Percentiles rank a stretch among this genome's conserved stretches.
Conservation (phyloP, 495 filamentous ascomycete genomes). For the Podospora australis region DNA sequence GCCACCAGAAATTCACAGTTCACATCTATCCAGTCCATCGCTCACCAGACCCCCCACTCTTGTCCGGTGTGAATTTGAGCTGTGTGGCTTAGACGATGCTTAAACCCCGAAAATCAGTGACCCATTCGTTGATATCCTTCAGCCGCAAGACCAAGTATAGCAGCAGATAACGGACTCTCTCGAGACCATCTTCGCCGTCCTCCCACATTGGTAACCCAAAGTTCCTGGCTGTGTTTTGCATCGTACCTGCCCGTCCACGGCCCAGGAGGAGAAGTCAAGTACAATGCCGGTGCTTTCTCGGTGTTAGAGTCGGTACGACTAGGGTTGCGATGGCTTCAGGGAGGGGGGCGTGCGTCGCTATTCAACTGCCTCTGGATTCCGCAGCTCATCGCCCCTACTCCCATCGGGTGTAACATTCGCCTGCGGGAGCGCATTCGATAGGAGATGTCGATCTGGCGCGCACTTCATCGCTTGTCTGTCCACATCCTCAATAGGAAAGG, state of each 20-base stretch:
- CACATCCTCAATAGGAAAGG: no score
- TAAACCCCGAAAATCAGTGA: background rate
- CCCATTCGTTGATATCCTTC: slow-evolving; percentile 3
- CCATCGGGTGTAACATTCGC: no score
- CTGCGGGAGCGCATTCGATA: no score
- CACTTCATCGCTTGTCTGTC: no score
- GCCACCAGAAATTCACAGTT: background rate
- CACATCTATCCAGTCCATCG: background rate
- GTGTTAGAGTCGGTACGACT: no score
- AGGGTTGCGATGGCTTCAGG: no score
- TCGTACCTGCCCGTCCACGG: slow-evolving; percentile 3
- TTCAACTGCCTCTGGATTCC: no score
- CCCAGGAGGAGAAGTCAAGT: no score
- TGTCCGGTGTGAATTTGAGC: background rate
- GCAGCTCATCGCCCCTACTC: no score
- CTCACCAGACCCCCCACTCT: background rate
- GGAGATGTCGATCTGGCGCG: no score
- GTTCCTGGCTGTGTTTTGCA: background rate
- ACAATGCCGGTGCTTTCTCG: no score
- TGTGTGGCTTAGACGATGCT: slow-evolving; percentile 1
- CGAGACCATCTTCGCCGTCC: slow-evolving; percentile 6
- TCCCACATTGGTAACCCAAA: slow-evolving; percentile 2
- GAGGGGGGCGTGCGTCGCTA: no score
- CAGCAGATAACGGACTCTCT: background rate
- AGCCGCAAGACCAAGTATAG: slow-evolving; percentile 18